phyloP scores from a whole-genome alignment of 2,329 filamentous ascomycete species.

The Cercospora sp. region DNA sequence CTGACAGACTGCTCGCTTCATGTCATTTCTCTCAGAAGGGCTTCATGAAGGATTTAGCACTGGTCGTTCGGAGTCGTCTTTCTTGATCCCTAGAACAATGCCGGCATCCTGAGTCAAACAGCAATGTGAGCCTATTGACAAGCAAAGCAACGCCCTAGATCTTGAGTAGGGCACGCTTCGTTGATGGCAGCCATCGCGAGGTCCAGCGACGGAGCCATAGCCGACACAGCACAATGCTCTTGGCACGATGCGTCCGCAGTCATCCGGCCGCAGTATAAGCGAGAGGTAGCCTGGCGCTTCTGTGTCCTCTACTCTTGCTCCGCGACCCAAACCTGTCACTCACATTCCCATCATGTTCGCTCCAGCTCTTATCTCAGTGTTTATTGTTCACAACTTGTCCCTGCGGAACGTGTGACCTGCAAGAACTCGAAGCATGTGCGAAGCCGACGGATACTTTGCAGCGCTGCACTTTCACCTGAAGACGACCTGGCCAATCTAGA shows the following conservation, averaged over 20 bases:
- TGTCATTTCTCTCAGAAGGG: neutral
- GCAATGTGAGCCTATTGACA: neutral
- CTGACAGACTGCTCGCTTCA: neutral
- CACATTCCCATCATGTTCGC: neutral
- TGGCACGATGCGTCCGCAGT: neutral
- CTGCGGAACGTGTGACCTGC: neutral
- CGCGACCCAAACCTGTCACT: neutral
- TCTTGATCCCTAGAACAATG: neutral
- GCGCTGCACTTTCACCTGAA: neutral
- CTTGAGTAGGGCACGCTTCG: neutral
- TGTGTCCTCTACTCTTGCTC: neutral
- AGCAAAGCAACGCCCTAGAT: neutral
- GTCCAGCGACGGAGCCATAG: neutral
- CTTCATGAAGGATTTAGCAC: neutral
- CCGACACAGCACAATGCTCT: neutral
- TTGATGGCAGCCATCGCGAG: neutral
- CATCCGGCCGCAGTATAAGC: conserved; percentile 5
- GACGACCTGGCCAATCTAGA: neutral
- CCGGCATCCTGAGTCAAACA: neutral
- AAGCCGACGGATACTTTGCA: neutral
- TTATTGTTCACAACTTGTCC: neutral
- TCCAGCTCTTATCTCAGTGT: neutral
- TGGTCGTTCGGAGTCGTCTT: neutral
- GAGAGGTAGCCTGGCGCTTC: neutral
- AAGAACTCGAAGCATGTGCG: neutral